These are phyloP conservation scores for Aegilops speltoides DNA, from an alignment of 176 grass and related monocot species.

Conservation along the genomic window DNA sequence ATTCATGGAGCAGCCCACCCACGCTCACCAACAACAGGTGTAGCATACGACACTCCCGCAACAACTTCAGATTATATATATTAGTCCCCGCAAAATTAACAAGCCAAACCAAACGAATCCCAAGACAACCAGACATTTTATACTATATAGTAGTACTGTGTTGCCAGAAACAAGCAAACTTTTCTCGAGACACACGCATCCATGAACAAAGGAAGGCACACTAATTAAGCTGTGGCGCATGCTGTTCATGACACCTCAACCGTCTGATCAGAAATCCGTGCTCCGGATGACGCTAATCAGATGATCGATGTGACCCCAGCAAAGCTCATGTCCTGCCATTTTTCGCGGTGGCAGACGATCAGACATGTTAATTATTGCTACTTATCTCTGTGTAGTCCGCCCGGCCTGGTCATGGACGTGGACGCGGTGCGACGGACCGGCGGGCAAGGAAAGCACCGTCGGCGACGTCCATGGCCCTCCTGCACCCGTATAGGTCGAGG, in stretches of 20 bases:
- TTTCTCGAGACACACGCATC: not conserved
- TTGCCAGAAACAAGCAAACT: not conserved
- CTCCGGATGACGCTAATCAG: not conserved
- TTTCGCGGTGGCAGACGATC: not conserved
- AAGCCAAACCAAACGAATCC: not conserved
- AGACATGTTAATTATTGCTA: not conserved
- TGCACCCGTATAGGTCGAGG: constrained; percentile 71
- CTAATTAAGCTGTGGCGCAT: not conserved
- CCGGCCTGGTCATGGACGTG: constrained; percentile 11
- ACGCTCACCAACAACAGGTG: not conserved
- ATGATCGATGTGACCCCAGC: constrained; percentile 10
- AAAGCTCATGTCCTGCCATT: not conserved
- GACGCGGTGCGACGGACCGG: constrained; percentile 20
- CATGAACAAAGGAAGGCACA: not conserved
- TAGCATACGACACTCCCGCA: not conserved
- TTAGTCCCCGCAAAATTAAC: not conserved
- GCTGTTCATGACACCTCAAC: not conserved
- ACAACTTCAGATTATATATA: not conserved
- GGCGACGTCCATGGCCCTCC: constrained; percentile 55
- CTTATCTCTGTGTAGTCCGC: constrained; percentile 20
- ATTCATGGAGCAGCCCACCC: not conserved
- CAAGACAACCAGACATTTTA: not conserved
- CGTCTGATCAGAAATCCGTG: not conserved
- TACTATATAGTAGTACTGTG: too few relatives aligned
- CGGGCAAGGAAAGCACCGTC: constrained; percentile 41